Conservation (phyloP, 345 rosid species). For the Psidium guajava region DNA sequence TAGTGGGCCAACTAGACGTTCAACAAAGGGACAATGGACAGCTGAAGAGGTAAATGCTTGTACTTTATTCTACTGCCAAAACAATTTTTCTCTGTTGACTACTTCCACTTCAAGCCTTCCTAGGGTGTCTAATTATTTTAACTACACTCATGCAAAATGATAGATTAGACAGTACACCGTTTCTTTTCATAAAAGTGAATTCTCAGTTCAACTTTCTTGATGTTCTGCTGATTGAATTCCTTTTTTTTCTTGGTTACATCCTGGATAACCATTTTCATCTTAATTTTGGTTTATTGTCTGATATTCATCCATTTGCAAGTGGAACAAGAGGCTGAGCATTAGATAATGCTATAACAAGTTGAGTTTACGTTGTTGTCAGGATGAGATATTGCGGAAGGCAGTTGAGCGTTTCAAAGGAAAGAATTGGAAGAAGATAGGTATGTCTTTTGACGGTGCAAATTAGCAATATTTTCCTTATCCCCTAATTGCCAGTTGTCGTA, state of each 20-base stretch:
- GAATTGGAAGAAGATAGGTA: constrained; percentile 99
- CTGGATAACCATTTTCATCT: background rate
- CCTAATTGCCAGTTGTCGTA: background rate
- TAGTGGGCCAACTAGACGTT: constrained; percentile 94
- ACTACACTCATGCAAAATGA: background rate
- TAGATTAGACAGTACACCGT: background rate
- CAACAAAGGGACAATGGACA: constrained; percentile 98
- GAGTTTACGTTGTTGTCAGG: constrained; percentile 30
- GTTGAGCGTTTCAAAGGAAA: constrained; percentile 94
- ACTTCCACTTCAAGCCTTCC: background rate
- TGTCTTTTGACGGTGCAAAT: background rate
- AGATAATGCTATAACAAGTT: background rate
- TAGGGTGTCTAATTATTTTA: background rate
- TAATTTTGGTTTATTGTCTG: background rate
- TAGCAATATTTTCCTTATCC: background rate
- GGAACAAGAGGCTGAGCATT: background rate
- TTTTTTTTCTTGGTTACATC: background rate
- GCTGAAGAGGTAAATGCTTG: constrained; percentile 67
- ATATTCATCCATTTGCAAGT: background rate
- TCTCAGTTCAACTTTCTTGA: background rate
- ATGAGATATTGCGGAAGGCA: constrained; percentile 83
- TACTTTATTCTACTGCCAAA: background rate
- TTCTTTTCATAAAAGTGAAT: background rate
- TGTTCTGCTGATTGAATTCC: background rate
- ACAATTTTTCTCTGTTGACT: background rate